Base-by-base conservation (phyloP, 805 yeast species). In the Saturnispora sanitii region DNA sequence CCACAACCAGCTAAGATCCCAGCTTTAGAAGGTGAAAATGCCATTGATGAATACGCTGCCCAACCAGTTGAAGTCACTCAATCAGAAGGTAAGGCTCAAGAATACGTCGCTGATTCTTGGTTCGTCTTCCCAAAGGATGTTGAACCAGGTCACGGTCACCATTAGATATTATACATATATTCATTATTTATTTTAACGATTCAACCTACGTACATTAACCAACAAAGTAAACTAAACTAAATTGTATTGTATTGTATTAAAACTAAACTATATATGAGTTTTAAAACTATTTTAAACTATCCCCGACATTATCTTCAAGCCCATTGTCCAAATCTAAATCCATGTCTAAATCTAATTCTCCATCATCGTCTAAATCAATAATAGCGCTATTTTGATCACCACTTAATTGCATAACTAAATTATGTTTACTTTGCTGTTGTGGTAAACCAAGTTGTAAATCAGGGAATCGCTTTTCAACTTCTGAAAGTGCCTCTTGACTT, bases 1-100 rank as follows among this genome's bases (percentile, higher is more conserved):
- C 97, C 97, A 55, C 62, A 72, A 48, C 75, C 86, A 52, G 94
- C 97, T 54, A 62, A 75, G 50, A 62, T 69, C 35, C 96, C 96
- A 53, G 65, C 73, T 49, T 60, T 75, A 43, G 94, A 85, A 62
- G 75, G 74, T 45, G 75, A 75, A 53, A 68, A 69, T 29, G 79
- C 81, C 42, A 68, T 85, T 51, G 65, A 75, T 46, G 77, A 73
- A 45, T 85, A 85, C 68, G 84, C 77, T 58, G 49, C 76, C 33
- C 65, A 79, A 48, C 70, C 73, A 42, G 95, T 88, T 48, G 95
- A 87, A 65, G 82, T 85, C 49, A 71, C 69, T 43, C 68, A 73
- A 45, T 67, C 74, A 50, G 58, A 55, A 38, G 52, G 60, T 32
- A 79, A 73, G 54, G 64, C 65, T 41, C 65, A 66, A 55, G 73